Evolutionary conservation across 345 rosid genomes (phyloP).

Genomic region (Arabidopsis suecica): DNA sequence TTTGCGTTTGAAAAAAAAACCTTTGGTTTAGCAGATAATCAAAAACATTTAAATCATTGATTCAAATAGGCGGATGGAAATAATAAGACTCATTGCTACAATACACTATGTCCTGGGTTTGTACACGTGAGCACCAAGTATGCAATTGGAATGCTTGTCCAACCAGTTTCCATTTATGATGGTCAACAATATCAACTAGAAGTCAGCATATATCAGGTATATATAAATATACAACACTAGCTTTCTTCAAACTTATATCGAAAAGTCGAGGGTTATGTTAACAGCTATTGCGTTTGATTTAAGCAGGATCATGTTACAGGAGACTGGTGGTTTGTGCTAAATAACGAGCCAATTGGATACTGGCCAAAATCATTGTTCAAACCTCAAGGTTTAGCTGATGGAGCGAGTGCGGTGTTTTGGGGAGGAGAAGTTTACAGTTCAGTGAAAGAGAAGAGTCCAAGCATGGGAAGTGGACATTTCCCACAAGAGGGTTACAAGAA

Average conservation of each 20-base stretch:
- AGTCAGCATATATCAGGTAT: slow-evolving; percentile 24
- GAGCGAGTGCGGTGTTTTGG: background rate
- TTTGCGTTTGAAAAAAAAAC: too few species aligned
- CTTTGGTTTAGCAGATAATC: too few species aligned
- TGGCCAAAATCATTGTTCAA: slow-evolving; percentile 36
- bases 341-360: slow-evolving; percentile 11
- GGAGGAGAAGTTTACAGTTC: slow-evolving; percentile 34
- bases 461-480: slow-evolving; percentile 36
- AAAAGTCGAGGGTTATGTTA: background rate
- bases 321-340: slow-evolving; percentile 28
- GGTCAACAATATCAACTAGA: slow-evolving; percentile 31
- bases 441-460: background rate
- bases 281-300: background rate
- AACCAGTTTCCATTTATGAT: slow-evolving; percentile 22
- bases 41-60: background rate
- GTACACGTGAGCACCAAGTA: slow-evolving; percentile 32
- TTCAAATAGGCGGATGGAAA: slow-evolving; percentile 21
- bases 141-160: background rate
- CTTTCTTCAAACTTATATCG: background rate
- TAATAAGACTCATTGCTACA: slow-evolving; percentile 24
- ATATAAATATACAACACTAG: background rate
- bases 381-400: background rate
- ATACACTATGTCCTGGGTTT: slow-evolving; percentile 31
- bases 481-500: slow-evolving; percentile 19
- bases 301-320: slow-evolving; percentile 20